Evolutionary conservation across 768 basidiomycete genomes (phyloP), one percentile per base, ranked within the genome.

Genomic region (Terana coerulea): DNA sequence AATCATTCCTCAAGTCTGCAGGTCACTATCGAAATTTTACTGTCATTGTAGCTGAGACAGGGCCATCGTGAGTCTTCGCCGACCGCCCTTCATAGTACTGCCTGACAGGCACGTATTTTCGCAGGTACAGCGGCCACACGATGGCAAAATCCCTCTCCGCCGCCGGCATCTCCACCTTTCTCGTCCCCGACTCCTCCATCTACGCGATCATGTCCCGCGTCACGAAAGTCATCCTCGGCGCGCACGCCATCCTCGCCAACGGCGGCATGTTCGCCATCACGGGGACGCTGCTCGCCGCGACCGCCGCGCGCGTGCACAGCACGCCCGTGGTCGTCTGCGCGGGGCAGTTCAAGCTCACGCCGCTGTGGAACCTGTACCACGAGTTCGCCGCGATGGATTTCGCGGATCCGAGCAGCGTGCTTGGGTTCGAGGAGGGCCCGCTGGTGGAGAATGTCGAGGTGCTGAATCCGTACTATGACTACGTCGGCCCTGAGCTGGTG

Each of bases 311-410:
- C 51, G 88, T 85, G 25, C 93, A 97, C 70, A 83, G 87, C 61
- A 94, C 91, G 17, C 93, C 93, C 0, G 88, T 98, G 37, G 89
- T 95, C 31, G 89, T 97, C 11, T 92, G 91, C 62, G 88, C 91
- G 2, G 97, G 95, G 2, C 94, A 97, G 69, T 99, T 94, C 73
- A 99, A 99, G 66, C 74, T 98, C 58, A 95, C 93, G 6, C 95
- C 94, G 8, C 69, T 86, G 24, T 94, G 91, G 88, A 90, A 91
- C 67, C 68, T 91, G 49, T 90, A 91, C 66, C 87, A 90, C 57
- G 86, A 90, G 65, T 88, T 89, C 59, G 88, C 84, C 25, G 88
- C 89, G 50, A 78, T 84, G 55, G 93, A 88, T 72, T 88, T 89
- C 58, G 87, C 86, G 2, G 75, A 78, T 56, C 83, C 82, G 40